Conservation (phyloP, 345 rosid genomes). For the Geranium brycei region DNA sequence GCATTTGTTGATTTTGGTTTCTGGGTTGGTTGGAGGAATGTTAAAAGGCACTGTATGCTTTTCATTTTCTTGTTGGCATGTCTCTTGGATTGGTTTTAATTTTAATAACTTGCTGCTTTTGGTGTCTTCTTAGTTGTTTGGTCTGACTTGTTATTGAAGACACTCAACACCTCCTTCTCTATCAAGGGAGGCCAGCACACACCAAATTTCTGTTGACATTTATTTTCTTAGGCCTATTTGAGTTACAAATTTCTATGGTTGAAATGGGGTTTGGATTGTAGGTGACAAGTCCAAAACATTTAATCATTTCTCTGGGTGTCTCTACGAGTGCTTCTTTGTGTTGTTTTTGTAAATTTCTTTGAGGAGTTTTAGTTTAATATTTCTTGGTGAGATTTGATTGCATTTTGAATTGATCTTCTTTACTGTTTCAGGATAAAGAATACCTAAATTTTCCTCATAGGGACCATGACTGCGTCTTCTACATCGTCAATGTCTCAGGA, state of each 20-base stretch:
- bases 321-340: no score
- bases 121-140: constrained; percentile 7
- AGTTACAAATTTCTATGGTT: not conserved
- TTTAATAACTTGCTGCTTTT: constrained; percentile 4
- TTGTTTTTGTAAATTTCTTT: not conserved
- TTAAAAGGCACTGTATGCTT: not conserved
- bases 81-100: not conserved
- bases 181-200: no score
- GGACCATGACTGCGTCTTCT: constrained; percentile 51
- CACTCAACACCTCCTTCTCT: not conserved
- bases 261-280: constrained; percentile 5
- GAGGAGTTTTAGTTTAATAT: not conserved
- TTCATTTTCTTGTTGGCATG: not conserved
- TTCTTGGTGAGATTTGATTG: not conserved
- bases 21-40: not conserved
- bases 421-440: not conserved
- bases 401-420: not conserved
- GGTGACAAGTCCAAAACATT: not conserved
- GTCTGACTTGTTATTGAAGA: constrained; percentile 9
- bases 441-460: constrained; percentile 6
- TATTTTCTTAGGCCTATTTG: constrained; percentile 2
- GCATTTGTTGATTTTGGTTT: not conserved
- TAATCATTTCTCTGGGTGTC: not conserved
- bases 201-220: not conserved
- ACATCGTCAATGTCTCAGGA: constrained; percentile 33